These are phyloP conservation scores for Penicillium ucsense DNA, from an alignment of 495 filamentous ascomycete species.

Conservation along the genomic window DNA sequence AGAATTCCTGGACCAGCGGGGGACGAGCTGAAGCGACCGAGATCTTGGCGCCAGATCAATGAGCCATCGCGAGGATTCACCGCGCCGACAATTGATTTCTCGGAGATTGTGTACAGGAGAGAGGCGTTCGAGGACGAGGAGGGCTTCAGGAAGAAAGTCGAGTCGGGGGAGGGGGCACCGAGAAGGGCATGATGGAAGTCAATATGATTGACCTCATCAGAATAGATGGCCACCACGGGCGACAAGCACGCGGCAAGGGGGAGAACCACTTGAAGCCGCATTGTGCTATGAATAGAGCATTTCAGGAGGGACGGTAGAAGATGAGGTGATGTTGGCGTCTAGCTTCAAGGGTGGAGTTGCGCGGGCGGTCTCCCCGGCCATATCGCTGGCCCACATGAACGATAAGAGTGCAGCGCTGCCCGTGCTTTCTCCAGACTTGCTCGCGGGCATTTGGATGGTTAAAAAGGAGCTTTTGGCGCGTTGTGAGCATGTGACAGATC, in stretches of 20 bases:
- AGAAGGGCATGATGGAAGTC: conserved; percentile 91
- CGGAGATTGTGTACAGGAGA: conserved; percentile 82
- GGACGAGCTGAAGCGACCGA: conserved; percentile 32
- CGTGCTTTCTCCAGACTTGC: too few relatives aligned
- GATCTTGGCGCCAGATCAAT: conserved; percentile 75
- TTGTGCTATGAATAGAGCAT: conserved; percentile 29
- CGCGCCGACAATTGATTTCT: conserved; percentile 71
- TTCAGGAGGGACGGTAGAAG: conserved; percentile 8
- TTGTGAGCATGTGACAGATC: too few relatives aligned
- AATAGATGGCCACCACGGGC: conserved; percentile 56
- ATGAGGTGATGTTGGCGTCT: conserved; percentile 3
- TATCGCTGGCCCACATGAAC: too few relatives aligned
- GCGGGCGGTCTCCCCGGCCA: conserved; percentile 9
- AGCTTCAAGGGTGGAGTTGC: conserved; percentile 5
- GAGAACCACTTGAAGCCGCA: conserved; percentile 39
- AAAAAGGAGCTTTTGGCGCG: too few relatives aligned
- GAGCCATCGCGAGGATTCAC: conserved; percentile 79
- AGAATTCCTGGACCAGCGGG: conserved; percentile 43
- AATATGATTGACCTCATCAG: conserved; percentile 82
- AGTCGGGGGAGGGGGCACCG: conserved; percentile 66
- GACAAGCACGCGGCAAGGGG: conserved; percentile 32
- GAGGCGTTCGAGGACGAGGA: conserved; percentile 71
- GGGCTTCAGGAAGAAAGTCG: conserved; percentile 92
- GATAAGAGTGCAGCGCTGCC: too few relatives aligned
- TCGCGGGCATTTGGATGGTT: too few relatives aligned